A percentile compares a stretch with the other conserved stretches of the same genome.
These are phyloP conservation scores for Boletus smithii DNA, from an alignment of 1,284 basidiomycete species.

Conservation along the genomic window DNA sequence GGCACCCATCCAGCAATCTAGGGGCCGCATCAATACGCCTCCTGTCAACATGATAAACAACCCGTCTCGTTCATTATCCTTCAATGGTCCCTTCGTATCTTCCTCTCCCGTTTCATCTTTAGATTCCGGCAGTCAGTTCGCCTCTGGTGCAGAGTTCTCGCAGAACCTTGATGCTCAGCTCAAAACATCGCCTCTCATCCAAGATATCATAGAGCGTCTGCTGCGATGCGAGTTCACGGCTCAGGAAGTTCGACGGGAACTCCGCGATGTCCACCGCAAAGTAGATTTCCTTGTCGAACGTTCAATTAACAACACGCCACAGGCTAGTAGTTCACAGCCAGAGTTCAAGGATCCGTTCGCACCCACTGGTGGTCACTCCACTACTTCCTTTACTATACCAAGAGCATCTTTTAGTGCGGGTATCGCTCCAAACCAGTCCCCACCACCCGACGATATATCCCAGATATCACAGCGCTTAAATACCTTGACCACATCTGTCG, in stretches of 20 bases:
- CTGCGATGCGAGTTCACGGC: conserved; percentile 66
- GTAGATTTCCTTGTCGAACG: conserved; percentile 74
- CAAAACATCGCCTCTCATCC: conserved; percentile 67
- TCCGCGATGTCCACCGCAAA: conserved; percentile 72
- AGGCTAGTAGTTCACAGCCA: conserved; percentile 41
- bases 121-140: conserved; percentile 65
- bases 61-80: conserved; percentile 33
- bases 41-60: conserved; percentile 27
- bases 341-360: conserved; percentile 81
- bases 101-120: conserved; percentile 75
- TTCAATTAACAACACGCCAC: conserved; percentile 37
- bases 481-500: conserved; percentile 82
- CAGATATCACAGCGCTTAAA: conserved; percentile 78
- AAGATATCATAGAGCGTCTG: conserved; percentile 74
- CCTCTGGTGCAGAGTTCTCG: conserved; percentile 42
- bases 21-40: conserved; percentile 27
- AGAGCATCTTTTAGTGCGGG: conserved; percentile 59
- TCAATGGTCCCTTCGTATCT: conserved; percentile 49
- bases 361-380: conserved; percentile 34
- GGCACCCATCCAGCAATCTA: conserved; percentile 27
- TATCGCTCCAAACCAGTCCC: conserved; percentile 65
- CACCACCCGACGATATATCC: conserved; percentile 66
- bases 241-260: conserved; percentile 70
- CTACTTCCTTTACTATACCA: conserved; percentile 42
- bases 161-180: conserved; percentile 67